Percentiles rank a stretch among this genome's conserved stretches.
Conservation (phyloP, 2,329 filamentous ascomycete genomes). For the Sporothrix phasma region DNA sequence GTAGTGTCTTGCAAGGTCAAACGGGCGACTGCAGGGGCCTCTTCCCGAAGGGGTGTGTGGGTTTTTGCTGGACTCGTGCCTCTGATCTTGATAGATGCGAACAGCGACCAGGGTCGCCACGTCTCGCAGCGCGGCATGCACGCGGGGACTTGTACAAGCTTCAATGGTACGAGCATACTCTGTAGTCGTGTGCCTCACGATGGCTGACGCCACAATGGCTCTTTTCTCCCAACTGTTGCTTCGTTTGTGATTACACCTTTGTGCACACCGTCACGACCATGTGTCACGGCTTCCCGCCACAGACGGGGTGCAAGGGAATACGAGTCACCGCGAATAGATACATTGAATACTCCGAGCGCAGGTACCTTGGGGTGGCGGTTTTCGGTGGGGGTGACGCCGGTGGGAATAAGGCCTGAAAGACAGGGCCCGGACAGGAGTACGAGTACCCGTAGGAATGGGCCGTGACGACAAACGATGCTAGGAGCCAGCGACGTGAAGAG, state of each 20-base stretch:
- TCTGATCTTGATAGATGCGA: constrained; percentile 1
- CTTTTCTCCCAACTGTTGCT: not conserved
- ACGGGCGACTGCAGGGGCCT: constrained; percentile 7
- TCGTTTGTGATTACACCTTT: no score
- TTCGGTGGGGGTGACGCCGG: not conserved
- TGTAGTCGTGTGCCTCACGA: not conserved
- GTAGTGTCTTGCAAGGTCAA: not conserved
- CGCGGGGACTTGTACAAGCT: not conserved
- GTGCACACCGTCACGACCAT: not conserved
- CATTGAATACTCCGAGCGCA: not conserved
- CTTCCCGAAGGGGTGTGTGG: constrained; percentile 5
- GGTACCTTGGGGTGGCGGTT: constrained; percentile 4
- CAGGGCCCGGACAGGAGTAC: not conserved
- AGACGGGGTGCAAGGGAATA: not conserved
- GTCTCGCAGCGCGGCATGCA: not conserved
- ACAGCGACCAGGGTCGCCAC: not conserved
- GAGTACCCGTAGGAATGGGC: not conserved
- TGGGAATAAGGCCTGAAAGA: not conserved
- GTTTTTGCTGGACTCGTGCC: not conserved
- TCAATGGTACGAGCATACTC: not conserved
- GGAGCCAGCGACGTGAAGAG: no score
- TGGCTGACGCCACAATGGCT: not conserved
- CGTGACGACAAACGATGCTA: not conserved
- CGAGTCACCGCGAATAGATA: not conserved
- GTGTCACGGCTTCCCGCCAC: not conserved